These are phyloP conservation scores for Petrea volubilis DNA, from an alignment of 257 asterid species.

Conservation along the genomic window DNA sequence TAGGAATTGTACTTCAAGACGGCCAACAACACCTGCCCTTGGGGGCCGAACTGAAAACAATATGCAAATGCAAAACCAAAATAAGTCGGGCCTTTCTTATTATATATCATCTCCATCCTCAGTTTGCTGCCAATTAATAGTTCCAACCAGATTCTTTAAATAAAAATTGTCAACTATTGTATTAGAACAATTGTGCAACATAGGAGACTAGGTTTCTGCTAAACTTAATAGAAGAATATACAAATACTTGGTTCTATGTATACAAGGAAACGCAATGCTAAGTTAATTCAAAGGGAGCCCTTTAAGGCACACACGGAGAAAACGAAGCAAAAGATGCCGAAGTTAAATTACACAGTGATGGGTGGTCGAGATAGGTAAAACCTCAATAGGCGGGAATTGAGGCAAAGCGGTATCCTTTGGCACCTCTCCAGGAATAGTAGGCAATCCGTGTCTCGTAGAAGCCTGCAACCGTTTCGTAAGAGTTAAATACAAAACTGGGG, in stretches of 20 bases:
- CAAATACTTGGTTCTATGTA: constrained; percentile 20
- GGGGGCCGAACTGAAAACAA: too few species aligned
- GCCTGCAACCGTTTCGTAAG: constrained; percentile 44
- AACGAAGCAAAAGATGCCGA: not conserved
- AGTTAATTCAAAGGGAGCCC: not conserved
- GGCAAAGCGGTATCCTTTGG: constrained; percentile 57
- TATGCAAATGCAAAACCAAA: not conserved
- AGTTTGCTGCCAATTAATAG: not conserved
- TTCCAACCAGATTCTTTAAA: not conserved
- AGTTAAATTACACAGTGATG: not conserved
- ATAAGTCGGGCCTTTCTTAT: not conserved
- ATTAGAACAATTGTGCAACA: not conserved
- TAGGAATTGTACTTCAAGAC: too few species aligned
- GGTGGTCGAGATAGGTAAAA: not conserved
- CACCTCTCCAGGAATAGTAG: constrained; percentile 79
- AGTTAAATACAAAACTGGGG: not conserved
- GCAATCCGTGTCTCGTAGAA: constrained; percentile 86
- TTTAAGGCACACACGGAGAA: not conserved
- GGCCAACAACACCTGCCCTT: not conserved
- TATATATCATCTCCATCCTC: not conserved
- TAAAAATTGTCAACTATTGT: not conserved
- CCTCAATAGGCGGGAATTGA: constrained; percentile 80
- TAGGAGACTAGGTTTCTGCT: not conserved
- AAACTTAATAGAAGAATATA: constrained; percentile 15
- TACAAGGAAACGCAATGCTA: not conserved